Evolutionary conservation across 345 rosid genomes (phyloP).

Genomic region (Acer saccharum): DNA sequence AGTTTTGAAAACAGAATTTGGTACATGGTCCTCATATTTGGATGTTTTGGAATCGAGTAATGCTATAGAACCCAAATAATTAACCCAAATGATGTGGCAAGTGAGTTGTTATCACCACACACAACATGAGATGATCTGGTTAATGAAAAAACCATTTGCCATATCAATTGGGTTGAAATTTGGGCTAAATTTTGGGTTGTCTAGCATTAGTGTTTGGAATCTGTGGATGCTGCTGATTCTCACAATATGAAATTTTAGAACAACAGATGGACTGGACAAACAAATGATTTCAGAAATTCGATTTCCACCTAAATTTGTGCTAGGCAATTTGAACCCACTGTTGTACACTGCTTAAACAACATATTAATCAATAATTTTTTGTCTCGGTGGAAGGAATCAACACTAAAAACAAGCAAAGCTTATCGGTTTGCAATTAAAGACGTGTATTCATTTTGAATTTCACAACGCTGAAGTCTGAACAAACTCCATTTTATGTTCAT

Average conservation of each 20-base stretch:
- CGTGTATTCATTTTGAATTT: background rate
- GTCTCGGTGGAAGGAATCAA: background rate
- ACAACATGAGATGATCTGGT: no score
- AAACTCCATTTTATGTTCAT: background rate
- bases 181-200: no score
- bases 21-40: slow-evolving; percentile 5
- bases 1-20: background rate
- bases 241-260: background rate
- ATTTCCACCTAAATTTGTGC: background rate
- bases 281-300: background rate
- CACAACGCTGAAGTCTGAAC: background rate
- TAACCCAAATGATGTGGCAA: no score
- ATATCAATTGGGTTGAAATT: no score
- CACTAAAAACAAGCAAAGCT: background rate
- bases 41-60: background rate
- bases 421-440: background rate
- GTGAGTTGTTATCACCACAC: no score
- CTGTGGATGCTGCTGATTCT: background rate
- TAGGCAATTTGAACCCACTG: background rate
- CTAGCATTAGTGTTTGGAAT: background rate
- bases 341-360: background rate
- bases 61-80: no score
- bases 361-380: background rate
- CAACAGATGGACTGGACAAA: background rate
- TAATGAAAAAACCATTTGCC: no score